phyloP scores from a whole-genome alignment of 202 grass and related monocot genomes.

The Schoenoplectus triqueter region DNA sequence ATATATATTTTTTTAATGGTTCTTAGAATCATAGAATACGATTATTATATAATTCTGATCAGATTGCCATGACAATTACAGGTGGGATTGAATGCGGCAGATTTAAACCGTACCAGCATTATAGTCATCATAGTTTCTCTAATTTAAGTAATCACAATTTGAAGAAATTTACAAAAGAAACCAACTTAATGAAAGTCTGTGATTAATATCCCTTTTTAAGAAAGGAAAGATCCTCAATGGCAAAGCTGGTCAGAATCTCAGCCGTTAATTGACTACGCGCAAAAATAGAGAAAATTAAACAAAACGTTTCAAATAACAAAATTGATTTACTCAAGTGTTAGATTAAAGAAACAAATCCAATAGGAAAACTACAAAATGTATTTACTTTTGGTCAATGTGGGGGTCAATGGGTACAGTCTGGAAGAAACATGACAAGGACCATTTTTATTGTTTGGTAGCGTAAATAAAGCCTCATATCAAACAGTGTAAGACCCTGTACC shows the following conservation, averaged over 20 bases:
- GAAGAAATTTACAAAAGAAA: neutral
- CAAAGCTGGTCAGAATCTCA: neutral
- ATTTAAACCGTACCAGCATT: neutral
- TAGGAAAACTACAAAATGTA: neutral
- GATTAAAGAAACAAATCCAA: too few relatives aligned
- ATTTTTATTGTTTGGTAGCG: too few relatives aligned
- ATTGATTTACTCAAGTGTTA: too few relatives aligned
- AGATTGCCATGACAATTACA: neutral
- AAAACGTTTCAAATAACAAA: too few relatives aligned
- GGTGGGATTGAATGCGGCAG: neutral
- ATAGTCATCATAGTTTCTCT: neutral
- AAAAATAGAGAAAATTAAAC: neutral
- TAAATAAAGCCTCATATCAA: too few relatives aligned
- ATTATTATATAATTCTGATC: neutral
- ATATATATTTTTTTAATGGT: neutral
- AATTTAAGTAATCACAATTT: too few relatives aligned
- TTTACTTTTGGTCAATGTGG: neutral
- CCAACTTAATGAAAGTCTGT: neutral
- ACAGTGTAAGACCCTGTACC: too few relatives aligned
- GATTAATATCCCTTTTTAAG: neutral
- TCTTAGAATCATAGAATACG: slow-evolving; percentile 11
- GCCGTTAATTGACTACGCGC: neutral
- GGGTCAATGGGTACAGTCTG: neutral
- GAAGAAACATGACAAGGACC: too few relatives aligned
- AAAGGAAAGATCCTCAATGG: neutral